Percentiles rank a stretch among this genome's conserved stretches.
Conservation (phyloP, 495 filamentous ascomycete species). For the Rhizodiscina lignyota region DNA sequence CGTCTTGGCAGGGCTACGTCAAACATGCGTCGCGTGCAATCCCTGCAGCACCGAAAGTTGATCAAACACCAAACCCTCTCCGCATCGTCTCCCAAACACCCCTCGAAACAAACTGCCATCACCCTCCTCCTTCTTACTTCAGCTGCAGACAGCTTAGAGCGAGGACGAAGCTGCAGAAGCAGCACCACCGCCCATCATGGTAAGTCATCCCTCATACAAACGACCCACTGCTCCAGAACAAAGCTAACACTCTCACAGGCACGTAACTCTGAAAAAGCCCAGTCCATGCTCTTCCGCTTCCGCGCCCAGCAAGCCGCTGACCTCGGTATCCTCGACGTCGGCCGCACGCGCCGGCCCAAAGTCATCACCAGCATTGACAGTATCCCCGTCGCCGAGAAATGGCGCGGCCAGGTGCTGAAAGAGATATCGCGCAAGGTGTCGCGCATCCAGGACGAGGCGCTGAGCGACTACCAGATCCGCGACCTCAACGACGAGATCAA, state of each 20-base stretch:
- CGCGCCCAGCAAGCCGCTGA: conserved; percentile 94
- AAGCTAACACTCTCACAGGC: conserved; percentile 36
- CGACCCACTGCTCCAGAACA: too few relatives aligned
- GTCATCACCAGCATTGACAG: conserved; percentile 67
- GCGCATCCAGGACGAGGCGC: conserved; percentile 75
- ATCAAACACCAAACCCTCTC: too few relatives aligned
- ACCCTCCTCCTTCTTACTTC: too few relatives aligned
- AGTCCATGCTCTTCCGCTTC: conserved; percentile 99
- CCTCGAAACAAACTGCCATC: too few relatives aligned
- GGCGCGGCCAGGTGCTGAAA: conserved; percentile 94
- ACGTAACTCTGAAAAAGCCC: conserved; percentile 91
- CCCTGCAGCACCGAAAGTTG: too few relatives aligned
- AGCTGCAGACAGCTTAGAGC: too few relatives aligned
- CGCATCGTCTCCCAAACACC: too few relatives aligned
- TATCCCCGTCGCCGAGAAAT: conserved; percentile 87
- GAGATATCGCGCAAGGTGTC: conserved; percentile 93
- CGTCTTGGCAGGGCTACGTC: too few relatives aligned
- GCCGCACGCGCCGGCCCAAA: conserved; percentile 80
- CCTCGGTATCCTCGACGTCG: conserved; percentile 84
- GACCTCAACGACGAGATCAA: conserved; percentile 99
- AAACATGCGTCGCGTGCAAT: too few relatives aligned
- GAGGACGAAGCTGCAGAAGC: too few relatives aligned
- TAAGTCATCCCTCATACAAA: too few relatives aligned
- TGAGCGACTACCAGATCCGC: conserved; percentile 91
- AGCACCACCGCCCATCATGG: too few relatives aligned